phyloP scores from a whole-genome alignment of 441 rosid species.

The Corymbia calophylla region DNA sequence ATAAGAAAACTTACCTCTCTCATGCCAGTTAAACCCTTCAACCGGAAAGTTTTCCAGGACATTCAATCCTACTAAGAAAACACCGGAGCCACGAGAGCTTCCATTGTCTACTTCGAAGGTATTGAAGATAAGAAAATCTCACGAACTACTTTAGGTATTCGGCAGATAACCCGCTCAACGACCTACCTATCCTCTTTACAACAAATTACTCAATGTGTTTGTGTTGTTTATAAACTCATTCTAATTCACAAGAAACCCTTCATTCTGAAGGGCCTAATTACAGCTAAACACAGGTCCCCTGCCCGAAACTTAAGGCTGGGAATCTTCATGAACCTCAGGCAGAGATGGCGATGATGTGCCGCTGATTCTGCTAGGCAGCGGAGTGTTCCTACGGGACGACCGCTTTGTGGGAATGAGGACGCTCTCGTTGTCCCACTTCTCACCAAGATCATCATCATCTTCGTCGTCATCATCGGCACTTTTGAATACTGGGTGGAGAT shows the following conservation, averaged over 20 bases:
- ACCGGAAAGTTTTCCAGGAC: not conserved
- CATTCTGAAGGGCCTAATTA: not conserved
- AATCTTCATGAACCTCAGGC: slow-evolving; percentile 21
- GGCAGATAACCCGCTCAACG: not conserved
- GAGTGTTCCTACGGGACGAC: slow-evolving; percentile 73
- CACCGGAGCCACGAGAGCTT: not conserved
- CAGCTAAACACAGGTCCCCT: not conserved
- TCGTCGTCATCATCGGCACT: slow-evolving; percentile 27
- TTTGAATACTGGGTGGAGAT: slow-evolving; percentile 72
- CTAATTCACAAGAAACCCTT: not conserved
- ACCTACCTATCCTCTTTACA: not conserved
- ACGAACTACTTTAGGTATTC: not conserved
- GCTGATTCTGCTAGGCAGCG: slow-evolving; percentile 66
- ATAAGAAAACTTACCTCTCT: not conserved
- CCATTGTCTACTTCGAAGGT: not conserved
- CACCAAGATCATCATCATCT: slow-evolving; percentile 3
- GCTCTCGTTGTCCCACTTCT: slow-evolving; percentile 36
- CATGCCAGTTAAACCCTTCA: not conserved
- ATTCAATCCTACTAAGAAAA: not conserved
- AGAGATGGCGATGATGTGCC: slow-evolving; percentile 50
- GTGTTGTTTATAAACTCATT: not conserved
- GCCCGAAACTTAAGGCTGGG: not conserved
- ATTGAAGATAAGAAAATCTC: not conserved
- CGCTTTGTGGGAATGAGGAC: slow-evolving; percentile 77
- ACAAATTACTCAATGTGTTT: not conserved